These are phyloP conservation scores for Aspergillus fijiensis DNA, from an alignment of 2,329 filamentous ascomycete genomes.

Conservation along the genomic window DNA sequence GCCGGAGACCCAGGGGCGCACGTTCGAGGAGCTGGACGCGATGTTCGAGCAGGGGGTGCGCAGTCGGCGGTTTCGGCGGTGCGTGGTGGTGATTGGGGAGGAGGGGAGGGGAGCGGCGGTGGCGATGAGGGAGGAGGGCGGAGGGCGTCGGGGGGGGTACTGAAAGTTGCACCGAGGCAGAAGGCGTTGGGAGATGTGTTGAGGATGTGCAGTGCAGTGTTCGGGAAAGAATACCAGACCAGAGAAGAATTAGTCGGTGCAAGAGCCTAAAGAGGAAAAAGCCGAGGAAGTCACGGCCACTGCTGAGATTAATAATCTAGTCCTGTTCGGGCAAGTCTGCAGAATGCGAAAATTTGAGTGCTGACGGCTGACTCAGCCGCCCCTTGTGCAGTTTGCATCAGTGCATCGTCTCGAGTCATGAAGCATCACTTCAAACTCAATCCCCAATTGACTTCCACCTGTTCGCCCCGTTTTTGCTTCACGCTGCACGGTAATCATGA, in stretches of 20 bases:
- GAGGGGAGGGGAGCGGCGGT: background rate
- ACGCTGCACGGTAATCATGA: background rate
- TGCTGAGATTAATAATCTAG: background rate
- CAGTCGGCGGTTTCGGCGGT: slow-evolving; percentile 23
- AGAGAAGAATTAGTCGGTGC: background rate
- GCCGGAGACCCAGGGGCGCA: slow-evolving; percentile 32
- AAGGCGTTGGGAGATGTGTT: background rate
- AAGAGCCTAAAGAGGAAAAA: background rate
- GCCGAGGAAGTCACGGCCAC: background rate
- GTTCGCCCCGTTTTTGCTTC: background rate
- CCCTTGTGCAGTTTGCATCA: background rate
- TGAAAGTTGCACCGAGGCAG: no score
- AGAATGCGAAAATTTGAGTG: background rate
- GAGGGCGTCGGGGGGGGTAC: background rate
- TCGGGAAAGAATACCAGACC: background rate
- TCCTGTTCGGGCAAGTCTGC: background rate
- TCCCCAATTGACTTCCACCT: no score
- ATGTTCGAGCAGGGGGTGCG: slow-evolving; percentile 27
- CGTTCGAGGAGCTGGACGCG: slow-evolving; percentile 33
- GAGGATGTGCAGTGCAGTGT: background rate
- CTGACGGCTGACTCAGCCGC: background rate
- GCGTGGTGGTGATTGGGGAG: background rate
- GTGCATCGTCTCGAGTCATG: background rate
- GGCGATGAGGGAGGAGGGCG: background rate
- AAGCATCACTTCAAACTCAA: background rate